Evolutionary conservation across 2,329 filamentous ascomycete genomes (phyloP).

Genomic region (Exutisphaerella laricina): DNA sequence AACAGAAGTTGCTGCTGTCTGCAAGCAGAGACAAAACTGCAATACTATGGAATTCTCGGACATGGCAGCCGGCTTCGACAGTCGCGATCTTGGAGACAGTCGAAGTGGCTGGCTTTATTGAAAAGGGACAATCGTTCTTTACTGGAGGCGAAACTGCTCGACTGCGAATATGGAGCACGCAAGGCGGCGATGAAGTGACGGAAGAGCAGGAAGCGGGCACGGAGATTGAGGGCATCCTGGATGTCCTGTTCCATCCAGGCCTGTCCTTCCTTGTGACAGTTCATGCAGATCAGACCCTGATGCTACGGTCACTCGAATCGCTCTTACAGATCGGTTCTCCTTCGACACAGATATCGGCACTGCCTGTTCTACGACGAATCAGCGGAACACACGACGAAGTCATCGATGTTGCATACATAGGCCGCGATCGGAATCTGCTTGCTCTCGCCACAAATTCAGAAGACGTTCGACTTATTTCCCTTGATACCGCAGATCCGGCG

Average conservation of each 20-base stretch:
- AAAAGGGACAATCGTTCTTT: slow-evolving; percentile 65
- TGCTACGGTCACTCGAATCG: slow-evolving; percentile 59
- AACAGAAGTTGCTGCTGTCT: slow-evolving; percentile 71
- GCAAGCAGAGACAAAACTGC: slow-evolving; percentile 89
- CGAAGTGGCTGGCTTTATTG: slow-evolving; percentile 76
- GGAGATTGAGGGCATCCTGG: slow-evolving; percentile 64
- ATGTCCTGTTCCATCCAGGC: slow-evolving; percentile 60
- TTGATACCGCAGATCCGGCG: slow-evolving; percentile 36
- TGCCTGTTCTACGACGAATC: slow-evolving; percentile 66
- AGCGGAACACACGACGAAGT: slow-evolving; percentile 97
- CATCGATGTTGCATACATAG: slow-evolving; percentile 84
- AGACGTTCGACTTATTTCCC: slow-evolving; percentile 79
- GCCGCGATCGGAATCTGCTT: slow-evolving; percentile 72
- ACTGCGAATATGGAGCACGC: slow-evolving; percentile 76
- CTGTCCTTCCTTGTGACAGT: slow-evolving; percentile 71
- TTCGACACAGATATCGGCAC: slow-evolving; percentile 31
- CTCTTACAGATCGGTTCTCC: slow-evolving; percentile 27
- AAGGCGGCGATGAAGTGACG: slow-evolving; percentile 72
- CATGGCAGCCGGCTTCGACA: slow-evolving; percentile 76
- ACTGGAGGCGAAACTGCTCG: slow-evolving; percentile 80
- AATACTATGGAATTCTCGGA: slow-evolving; percentile 81
- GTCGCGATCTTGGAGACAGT: slow-evolving; percentile 80
- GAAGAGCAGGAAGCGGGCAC: slow-evolving; percentile 58
- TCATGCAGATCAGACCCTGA: slow-evolving; percentile 82
- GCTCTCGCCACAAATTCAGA: slow-evolving; percentile 94